A percentile compares a stretch with the other conserved stretches of the same genome.
phyloP scores from a whole-genome alignment of 1,139 yeast genomes.

The Saccharomyces hybrid region DNA sequence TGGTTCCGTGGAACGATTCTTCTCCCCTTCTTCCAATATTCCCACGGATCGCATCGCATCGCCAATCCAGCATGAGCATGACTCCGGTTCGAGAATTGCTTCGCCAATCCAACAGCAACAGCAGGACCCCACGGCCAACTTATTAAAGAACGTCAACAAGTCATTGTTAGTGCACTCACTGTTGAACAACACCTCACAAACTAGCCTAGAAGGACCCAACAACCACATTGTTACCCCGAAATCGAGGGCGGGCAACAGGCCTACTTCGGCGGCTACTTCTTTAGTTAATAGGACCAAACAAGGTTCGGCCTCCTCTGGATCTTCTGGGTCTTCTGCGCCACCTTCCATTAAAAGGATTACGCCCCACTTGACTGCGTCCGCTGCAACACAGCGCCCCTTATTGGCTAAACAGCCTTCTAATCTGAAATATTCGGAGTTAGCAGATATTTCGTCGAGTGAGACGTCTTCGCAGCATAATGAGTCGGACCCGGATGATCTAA shows the following conservation, averaged over 20 bases:
- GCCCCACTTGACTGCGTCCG: not conserved
- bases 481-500: conserved; percentile 11
- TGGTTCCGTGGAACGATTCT: conserved; percentile 27
- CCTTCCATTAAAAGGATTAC: not conserved
- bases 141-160: conserved; percentile 21
- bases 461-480: conserved; percentile 8
- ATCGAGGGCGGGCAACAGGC: conserved; percentile 15
- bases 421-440: not conserved
- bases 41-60: conserved; percentile 7
- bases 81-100: not conserved
- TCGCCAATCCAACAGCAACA: conserved; percentile 9
- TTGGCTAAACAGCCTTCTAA: not conserved
- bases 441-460: not conserved
- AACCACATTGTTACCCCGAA: conserved; percentile 28
- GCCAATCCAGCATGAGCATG: conserved; percentile 10
- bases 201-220: conserved; percentile 10
- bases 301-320: not conserved
- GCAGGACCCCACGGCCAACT: conserved; percentile 17
- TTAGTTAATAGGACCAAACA: not conserved
- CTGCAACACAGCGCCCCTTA: not conserved
- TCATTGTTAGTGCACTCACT: conserved; percentile 18
- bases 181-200: conserved; percentile 17
- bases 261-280: not conserved
- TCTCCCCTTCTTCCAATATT: conserved; percentile 12
- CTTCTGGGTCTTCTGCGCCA: not conserved